These are phyloP conservation scores for Tausonia pullulans DNA, from an alignment of 1,284 basidiomycete species.

Conservation along the genomic window DNA sequence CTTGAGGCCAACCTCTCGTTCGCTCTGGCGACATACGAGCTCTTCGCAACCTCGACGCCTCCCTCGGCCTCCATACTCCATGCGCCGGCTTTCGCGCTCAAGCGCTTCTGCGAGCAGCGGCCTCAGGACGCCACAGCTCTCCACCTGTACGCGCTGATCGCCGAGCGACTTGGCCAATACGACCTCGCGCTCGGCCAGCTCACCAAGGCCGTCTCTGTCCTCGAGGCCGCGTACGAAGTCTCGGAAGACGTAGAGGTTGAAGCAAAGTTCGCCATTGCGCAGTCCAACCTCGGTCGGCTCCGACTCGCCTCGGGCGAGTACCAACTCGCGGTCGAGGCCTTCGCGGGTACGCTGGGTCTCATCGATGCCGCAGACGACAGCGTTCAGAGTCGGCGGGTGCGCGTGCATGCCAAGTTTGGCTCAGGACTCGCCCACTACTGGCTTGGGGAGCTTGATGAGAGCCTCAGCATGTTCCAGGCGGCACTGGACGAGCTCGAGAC, in stretches of 20 bases:
- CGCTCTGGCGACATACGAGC: slow-evolving; percentile 51
- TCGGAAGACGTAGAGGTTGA: slow-evolving; percentile 69
- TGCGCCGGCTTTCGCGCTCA: slow-evolving; percentile 62
- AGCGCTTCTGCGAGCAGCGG: slow-evolving; percentile 58
- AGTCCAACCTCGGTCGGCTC: slow-evolving; percentile 70
- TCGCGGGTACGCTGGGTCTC: slow-evolving; percentile 62
- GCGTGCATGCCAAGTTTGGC: slow-evolving; percentile 57
- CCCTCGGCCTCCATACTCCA: slow-evolving; percentile 42
- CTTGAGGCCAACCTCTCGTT: slow-evolving; percentile 76
- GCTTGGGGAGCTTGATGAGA: slow-evolving; percentile 50
- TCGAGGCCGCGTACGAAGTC: slow-evolving; percentile 82
- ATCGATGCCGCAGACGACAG: slow-evolving; percentile 44
- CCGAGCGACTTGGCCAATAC: slow-evolving; percentile 67
- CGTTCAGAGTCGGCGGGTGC: slow-evolving; percentile 29
- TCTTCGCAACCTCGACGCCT: slow-evolving; percentile 29
- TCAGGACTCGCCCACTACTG: slow-evolving; percentile 61
- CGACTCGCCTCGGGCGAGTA: slow-evolving; percentile 51
- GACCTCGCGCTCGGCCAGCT: slow-evolving; percentile 55
- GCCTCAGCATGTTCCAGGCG: slow-evolving; percentile 53
- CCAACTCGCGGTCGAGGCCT: slow-evolving; percentile 53
- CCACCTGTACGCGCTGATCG: slow-evolving; percentile 76
- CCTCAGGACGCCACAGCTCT: slow-evolving; percentile 63
- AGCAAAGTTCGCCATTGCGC: slow-evolving; percentile 66
- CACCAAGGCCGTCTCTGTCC: slow-evolving; percentile 47
- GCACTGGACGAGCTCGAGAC: slow-evolving; percentile 44